Evolutionary conservation across 208 protist species (phyloP).

Genomic region (Angomonas ambiguus): DNA sequence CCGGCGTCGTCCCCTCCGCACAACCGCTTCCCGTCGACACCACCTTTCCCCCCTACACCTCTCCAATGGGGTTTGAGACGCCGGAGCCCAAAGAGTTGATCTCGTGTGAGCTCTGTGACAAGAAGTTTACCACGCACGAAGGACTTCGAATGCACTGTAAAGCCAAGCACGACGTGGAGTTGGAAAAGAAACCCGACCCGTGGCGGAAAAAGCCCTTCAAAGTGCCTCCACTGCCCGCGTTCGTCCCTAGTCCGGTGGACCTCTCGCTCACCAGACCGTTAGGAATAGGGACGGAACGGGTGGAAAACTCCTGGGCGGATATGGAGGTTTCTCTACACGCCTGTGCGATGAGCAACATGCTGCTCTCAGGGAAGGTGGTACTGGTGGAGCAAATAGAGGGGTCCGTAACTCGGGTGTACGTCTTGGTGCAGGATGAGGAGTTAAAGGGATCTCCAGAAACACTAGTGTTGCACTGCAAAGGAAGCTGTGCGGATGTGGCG

Average conservation of each 20-base stretch:
- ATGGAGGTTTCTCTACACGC: conserved; percentile 67
- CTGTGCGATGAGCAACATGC: conserved; percentile 72
- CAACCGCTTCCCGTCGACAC: conserved; percentile 7
- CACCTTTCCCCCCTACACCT: too few relatives aligned
- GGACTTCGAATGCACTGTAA: conserved; percentile 79
- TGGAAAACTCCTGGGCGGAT: conserved; percentile 45
- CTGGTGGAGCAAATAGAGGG: conserved; percentile 20
- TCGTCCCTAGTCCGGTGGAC: conserved; percentile 87
- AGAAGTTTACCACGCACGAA: conserved; percentile 50
- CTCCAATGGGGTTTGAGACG: too few relatives aligned
- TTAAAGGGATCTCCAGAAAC: conserved; percentile 32
- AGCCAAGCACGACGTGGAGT: conserved; percentile 64
- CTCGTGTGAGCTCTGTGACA: conserved; percentile 52
- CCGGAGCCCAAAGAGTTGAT: conserved; percentile 15
- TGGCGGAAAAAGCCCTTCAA: conserved; percentile 10
- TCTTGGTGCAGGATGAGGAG: conserved; percentile 40
- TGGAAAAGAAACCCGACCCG: conserved; percentile 22
- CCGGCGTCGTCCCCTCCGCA: neutral
- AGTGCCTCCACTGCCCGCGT: conserved; percentile 63
- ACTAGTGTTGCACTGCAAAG: conserved; percentile 47
- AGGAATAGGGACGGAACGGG: conserved; percentile 19
- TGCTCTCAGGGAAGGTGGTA: conserved; percentile 34
- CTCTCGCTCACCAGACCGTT: conserved; percentile 80
- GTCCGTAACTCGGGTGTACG: conserved; percentile 35
- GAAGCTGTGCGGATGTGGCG: conserved; percentile 4